phyloP scores from a whole-genome alignment of 108 stramenopile species.

The Cyclostephanos tholiformis region DNA sequence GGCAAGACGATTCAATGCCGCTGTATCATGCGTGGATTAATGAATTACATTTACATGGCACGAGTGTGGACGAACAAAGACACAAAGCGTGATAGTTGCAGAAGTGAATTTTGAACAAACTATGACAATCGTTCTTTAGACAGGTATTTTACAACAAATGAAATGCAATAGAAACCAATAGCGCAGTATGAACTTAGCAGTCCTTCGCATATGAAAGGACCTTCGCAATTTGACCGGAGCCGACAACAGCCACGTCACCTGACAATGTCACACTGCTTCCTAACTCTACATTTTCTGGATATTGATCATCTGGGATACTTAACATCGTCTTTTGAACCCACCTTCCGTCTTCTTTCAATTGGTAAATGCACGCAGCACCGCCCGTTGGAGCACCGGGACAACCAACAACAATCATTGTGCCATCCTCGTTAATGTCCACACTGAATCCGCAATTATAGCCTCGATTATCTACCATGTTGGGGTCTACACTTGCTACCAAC shows the following conservation, averaged over 20 bases:
- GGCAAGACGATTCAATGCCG: neutral
- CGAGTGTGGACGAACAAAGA: neutral
- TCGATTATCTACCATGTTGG: constrained; percentile 3
- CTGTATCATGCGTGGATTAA: neutral
- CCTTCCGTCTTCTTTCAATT: constrained; percentile 12
- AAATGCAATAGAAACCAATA: neutral
- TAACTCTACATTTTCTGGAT: neutral
- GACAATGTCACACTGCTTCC: constrained; percentile 28
- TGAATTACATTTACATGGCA: neutral
- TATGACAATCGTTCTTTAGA: no score
- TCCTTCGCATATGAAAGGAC: constrained; percentile 34
- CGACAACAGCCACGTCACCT: constrained; percentile 16
- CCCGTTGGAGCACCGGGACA: constrained; percentile 25
- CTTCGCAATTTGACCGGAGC: constrained; percentile 27
- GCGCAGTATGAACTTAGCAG: constrained; percentile 10
- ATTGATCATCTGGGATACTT: constrained; percentile 13
- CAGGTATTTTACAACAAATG: neutral
- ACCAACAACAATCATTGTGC: constrained; percentile 31
- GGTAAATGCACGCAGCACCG: constrained; percentile 31
- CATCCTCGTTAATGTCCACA: constrained; percentile 35
- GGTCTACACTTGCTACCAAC: constrained; percentile 21
- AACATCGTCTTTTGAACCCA: constrained; percentile 30
- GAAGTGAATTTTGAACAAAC: constrained; percentile 12
- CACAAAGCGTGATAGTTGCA: neutral
- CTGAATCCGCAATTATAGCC: constrained; percentile 24